phyloP scores from a whole-genome alignment of 306 rosid species.

The Sesbania bispinosa region DNA sequence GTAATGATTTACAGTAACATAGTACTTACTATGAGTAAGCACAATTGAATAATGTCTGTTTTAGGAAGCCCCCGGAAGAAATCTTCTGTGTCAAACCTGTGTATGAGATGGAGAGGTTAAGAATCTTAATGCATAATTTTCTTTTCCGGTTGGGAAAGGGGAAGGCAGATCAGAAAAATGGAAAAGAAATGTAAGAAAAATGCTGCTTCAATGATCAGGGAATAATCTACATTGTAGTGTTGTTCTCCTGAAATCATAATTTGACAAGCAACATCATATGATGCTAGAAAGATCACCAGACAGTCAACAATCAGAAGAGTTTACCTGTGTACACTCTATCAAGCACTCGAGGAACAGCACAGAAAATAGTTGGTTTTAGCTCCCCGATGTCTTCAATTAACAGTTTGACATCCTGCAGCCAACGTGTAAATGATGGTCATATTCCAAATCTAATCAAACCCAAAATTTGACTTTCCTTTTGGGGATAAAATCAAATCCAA shows the following conservation, averaged over 20 bases:
- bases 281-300: not conserved
- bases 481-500: no score
- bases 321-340: constrained; percentile 85
- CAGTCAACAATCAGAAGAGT: not conserved
- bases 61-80: constrained; percentile 57
- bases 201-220: no score
- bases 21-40: constrained; percentile 84
- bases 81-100: constrained; percentile 61
- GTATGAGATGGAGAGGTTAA: no score
- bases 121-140: no score
- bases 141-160: no score
- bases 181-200: no score
- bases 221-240: no score
- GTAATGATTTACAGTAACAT: not conserved
- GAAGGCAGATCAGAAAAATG: no score
- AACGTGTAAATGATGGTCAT: not conserved
- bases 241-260: no score
- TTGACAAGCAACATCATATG: no score
- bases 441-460: constrained; percentile 15
- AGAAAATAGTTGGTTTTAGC: constrained; percentile 88
- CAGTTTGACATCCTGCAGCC: no score
- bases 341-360: constrained; percentile 99
- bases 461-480: no score
- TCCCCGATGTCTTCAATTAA: constrained; percentile 92
- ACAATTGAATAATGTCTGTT: constrained; percentile 64